phyloP scores from a whole-genome alignment of 495 filamentous ascomycete genomes.

The Penicillium antarcticum region DNA sequence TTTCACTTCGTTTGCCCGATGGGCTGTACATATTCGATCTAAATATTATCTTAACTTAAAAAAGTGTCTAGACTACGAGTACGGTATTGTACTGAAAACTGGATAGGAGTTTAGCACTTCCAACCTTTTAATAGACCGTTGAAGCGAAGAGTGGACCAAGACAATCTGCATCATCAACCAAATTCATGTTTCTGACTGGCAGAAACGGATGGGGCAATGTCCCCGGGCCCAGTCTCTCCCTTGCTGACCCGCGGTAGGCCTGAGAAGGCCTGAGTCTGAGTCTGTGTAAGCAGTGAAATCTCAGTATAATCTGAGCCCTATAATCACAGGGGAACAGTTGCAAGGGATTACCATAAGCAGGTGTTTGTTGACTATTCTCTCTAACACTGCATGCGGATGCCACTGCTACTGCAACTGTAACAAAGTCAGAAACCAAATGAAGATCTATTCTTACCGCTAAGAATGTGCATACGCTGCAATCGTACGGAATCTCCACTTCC shows the following conservation, averaged over 20 bases:
- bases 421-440: too few species aligned
- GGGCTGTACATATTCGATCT: slow-evolving; percentile 5
- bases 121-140: too few species aligned
- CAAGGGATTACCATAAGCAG: slow-evolving; percentile 6
- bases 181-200: too few species aligned
- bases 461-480: slow-evolving; percentile 19
- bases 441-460: slow-evolving; percentile 16
- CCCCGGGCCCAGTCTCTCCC: not conserved
- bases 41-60: too few species aligned
- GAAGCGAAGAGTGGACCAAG: too few species aligned
- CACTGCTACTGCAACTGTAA: not conserved
- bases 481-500: slow-evolving; percentile 22
- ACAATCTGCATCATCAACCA: too few species aligned
- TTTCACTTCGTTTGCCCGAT: slow-evolving; percentile 12
- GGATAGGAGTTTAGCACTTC: too few species aligned
- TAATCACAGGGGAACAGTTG: not conserved
- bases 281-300: too few species aligned
- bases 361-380: not conserved
- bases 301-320: not conserved
- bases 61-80: not conserved
- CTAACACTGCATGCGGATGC: not conserved
- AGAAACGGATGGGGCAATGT: not conserved
- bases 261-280: too few species aligned
- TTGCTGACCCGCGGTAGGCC: not conserved
- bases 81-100: too few species aligned